Conservation (phyloP, 164 flowering plant species). For the Berberis thunbergii region DNA sequence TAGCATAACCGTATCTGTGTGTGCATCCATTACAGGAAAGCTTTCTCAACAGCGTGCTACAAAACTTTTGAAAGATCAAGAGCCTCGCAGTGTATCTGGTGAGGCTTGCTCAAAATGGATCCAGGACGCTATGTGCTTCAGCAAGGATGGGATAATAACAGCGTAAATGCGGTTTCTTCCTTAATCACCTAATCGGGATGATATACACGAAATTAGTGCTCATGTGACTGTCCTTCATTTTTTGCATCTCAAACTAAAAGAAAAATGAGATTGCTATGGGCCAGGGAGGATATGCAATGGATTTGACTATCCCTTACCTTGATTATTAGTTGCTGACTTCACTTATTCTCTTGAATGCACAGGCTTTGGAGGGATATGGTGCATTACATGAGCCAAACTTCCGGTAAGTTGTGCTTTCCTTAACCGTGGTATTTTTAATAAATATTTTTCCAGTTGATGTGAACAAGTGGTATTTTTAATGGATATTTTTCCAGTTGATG, state of each 20-base stretch:
- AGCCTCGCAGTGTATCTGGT: constrained; percentile 31
- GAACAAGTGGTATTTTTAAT: too few relatives aligned
- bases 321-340: constrained; percentile 91
- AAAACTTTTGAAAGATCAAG: constrained; percentile 44
- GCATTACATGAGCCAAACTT: constrained; percentile 75
- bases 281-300: constrained; percentile 92
- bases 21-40: constrained; percentile 92
- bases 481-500: too few relatives aligned
- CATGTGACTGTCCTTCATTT: constrained; percentile 69
- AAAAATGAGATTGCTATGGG: constrained; percentile 58
- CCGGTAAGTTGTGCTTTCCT: constrained; percentile 55
- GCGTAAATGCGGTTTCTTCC: constrained; percentile 99
- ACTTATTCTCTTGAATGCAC: constrained; percentile 99
- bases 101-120: constrained; percentile 60
- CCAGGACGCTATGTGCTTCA: constrained; percentile 90
- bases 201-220: constrained; percentile 70
- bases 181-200: constrained; percentile 91
- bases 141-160: constrained; percentile 99
- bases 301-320: constrained; percentile 70
- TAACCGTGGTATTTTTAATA: constrained; percentile 8
- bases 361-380: constrained; percentile 98
- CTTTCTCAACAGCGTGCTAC: constrained; percentile 41
- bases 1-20: constrained; percentile 66
- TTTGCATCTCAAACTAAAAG: constrained; percentile 62
- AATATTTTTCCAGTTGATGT: neutral